Evolutionary conservation across 2,329 filamentous ascomycete genomes (phyloP), one percentile per base, ranked within the genome.

Genomic region (Knoxdaviesia capensis): DNA sequence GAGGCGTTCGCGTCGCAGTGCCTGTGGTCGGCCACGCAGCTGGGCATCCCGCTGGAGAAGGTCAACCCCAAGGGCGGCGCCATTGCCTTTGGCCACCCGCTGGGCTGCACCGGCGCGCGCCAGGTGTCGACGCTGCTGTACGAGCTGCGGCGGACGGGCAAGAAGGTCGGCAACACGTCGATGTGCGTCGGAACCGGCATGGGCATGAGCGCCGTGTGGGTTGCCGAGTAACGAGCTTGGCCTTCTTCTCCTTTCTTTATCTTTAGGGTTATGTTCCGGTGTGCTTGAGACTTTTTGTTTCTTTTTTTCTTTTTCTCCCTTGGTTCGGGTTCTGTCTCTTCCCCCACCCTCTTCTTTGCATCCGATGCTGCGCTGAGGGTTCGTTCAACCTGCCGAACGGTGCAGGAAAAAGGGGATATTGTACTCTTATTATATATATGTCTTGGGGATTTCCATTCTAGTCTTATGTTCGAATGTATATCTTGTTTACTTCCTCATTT

Each of bases 171-270:
- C 41, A 76, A 94, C 36, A 94, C 85, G 31, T 88, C 80, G 59
- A 96, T 96, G 90, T 98, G 90, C 58, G 65, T 96, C 40, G 90
- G 88, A 41, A 96, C 88, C 3, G 88, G 86, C 42, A 96, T 96
- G 90, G 88, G 88, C 41, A 93, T 94, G 85, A 87, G 86, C 44
- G 85, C 87, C 46, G 80, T 94, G 45, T 94, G 87, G 86, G 87
- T 94, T 49, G 83, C 85, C 3, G 87, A 94, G 68, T 93, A 84
- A 49, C 46, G 6, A 11, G 20, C 29, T n/a, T n/a, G n/a, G 11
- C 29, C 6, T 11, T 32, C 39, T 35, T 41, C 32, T 7, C 38
- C 38, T 34, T 37, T 30, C 36, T 35, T 35, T n/a, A n/a, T 35
- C 37, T 37, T 35, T 41, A 31, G 28, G 38, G 41, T 44, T 34